A percentile compares a stretch with the other conserved stretches of the same genome.
Evolutionary conservation across 169 alveolate genomes (phyloP).

Genomic region (Cryptosporidium felis): DNA sequence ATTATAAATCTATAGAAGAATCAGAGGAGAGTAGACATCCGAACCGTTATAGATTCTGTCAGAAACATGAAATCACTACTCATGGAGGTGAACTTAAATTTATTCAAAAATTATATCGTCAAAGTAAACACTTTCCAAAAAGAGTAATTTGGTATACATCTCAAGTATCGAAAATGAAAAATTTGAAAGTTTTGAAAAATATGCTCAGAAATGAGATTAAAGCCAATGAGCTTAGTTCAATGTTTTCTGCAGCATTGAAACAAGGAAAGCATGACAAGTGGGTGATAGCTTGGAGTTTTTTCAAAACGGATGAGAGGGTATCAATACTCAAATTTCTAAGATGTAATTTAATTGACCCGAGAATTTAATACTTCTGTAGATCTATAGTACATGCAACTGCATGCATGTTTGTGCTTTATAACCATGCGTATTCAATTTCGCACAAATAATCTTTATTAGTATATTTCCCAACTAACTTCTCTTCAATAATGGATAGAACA

Average conservation of each 20-base stretch:
- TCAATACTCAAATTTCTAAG: constrained; percentile 49
- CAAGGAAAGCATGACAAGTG: constrained; percentile 57
- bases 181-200: constrained; percentile 11
- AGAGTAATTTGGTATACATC: constrained; percentile 76
- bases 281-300: constrained; percentile 70
- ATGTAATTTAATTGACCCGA: not conserved
- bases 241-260: not conserved
- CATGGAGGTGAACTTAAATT: constrained; percentile 76
- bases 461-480: not conserved
- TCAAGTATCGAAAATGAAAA: constrained; percentile 71
- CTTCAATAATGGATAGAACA: not conserved
- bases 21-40: constrained; percentile 53
- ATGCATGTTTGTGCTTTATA: constrained; percentile 31
- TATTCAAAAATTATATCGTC: constrained; percentile 56
- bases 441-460: not conserved
- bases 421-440: not conserved
- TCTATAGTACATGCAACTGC: not conserved
- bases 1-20: constrained; percentile 19
- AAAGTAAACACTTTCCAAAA: constrained; percentile 55
- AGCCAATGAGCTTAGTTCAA: not conserved
- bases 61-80: constrained; percentile 66
- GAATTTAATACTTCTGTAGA: not conserved
- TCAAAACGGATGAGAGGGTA: constrained; percentile 21
- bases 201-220: constrained; percentile 25
- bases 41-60: constrained; percentile 32